Base-by-base conservation (phyloP, 2,329 filamentous ascomycete species). In the Xylaria hypoxylon region DNA sequence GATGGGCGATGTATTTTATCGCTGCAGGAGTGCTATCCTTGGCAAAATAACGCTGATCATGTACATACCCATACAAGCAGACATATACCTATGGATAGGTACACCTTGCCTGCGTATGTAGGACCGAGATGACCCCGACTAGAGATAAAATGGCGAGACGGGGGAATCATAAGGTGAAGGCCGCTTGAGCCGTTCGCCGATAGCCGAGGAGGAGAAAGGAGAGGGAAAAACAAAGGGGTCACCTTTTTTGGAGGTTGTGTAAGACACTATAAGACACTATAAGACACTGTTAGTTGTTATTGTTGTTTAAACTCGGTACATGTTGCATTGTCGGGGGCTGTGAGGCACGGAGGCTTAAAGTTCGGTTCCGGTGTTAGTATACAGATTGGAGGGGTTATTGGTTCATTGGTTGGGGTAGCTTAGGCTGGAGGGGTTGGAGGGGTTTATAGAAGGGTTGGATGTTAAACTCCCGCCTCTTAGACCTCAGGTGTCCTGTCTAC, bases 311-410 rank as follows among this genome's bases (percentile, higher is more conserved):
- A 31, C 51, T 52, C 44, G 44, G 24, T 48, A 28, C n/a, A 31
- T 5, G 35, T 60, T n/a, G 48, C 57, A 56, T 60, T 59, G 58
- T 35, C 61, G 62, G 65, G 65, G 64, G 38, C 19, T 13, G 59
- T 15, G 22, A 53, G 15, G 42, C 40, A 19, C 38, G 45, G 60
- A 59, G 50, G 57, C 61, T 60, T 4, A 59, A 44, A 60, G n/a
- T 15, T 40, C 35, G 55, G 50, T 22, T 57, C 53, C 53, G 64
- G 53, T 35, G 31, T n/a, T 11, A 26, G 31, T 48, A 44, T 28
- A 24, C 45, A 26, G 35, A 38, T 33, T n/a, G n/a, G 24, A 35
- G 33, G 26, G 48, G 24, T 10, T 19, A n/a, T n/a, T 15, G 24
- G 40, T 17, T n/a, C n/a, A 24, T 38, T 33, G 40, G 26, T 17